Conservation (phyloP, 2,329 filamentous ascomycete species). For the Emergomyces africanus region DNA sequence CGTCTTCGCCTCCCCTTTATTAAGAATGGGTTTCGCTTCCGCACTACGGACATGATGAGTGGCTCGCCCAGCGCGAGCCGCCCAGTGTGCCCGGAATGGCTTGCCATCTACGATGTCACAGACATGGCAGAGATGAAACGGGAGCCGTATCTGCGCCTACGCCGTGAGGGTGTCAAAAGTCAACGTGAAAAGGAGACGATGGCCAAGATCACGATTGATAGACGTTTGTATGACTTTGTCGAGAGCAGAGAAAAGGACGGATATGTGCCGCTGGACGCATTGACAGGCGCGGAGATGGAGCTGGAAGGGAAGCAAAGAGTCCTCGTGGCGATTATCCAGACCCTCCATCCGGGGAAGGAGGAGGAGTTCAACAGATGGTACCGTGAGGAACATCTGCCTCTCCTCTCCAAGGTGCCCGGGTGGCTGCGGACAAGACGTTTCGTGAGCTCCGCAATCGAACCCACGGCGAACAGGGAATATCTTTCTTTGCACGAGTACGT, state of each 20-base stretch:
- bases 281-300: constrained; percentile 43
- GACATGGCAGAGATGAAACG: constrained; percentile 59
- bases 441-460: constrained; percentile 51
- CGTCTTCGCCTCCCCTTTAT: constrained; percentile 65
- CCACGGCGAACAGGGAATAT: constrained; percentile 43
- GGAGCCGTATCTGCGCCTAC: constrained; percentile 50
- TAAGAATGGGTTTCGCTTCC: constrained; percentile 66
- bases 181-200: constrained; percentile 49
- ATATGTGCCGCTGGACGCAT: constrained; percentile 48
- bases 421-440: constrained; percentile 66
- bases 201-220: constrained; percentile 54
- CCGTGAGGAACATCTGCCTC: constrained; percentile 56
- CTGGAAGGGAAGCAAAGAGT: constrained; percentile 28
- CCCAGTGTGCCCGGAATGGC: constrained; percentile 50
- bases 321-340: constrained; percentile 50
- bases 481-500: constrained; percentile 62
- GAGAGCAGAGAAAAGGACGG: constrained; percentile 39
- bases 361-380: constrained; percentile 57
- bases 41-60: constrained; percentile 44
- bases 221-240: constrained; percentile 58
- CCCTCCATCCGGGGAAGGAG: constrained; percentile 36
- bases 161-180: constrained; percentile 38
- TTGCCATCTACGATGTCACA: constrained; percentile 71
- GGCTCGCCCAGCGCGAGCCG: constrained; percentile 17
- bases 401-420: constrained; percentile 62